Evolutionary conservation across 192 early-diverging fungal genomes (phyloP).

Genomic region (Diversispora epigaea): DNA sequence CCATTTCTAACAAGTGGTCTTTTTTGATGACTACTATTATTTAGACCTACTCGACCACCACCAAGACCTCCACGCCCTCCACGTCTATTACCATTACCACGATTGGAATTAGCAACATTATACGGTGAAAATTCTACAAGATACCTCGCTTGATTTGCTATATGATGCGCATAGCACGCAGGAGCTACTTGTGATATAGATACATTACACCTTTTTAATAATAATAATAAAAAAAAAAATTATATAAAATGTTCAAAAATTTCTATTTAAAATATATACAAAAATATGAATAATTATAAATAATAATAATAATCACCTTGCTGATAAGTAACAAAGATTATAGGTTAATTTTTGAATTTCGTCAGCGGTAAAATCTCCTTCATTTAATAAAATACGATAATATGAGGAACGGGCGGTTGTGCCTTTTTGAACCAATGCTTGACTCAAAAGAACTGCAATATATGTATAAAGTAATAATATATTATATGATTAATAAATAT

Average conservation of each 20-base stretch:
- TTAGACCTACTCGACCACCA: background rate
- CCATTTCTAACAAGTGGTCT: background rate
- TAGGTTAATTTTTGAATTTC: background rate
- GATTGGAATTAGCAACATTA: background rate
- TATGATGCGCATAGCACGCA: background rate
- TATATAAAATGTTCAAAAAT: background rate
- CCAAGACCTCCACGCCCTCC: background rate
- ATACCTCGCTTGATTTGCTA: background rate
- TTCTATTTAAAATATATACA: no score
- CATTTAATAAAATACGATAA: background rate
- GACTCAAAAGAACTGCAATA: no score
- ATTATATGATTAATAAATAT: no score
- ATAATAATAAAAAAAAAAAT: background rate
- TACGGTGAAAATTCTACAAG: background rate
- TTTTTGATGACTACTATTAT: background rate
- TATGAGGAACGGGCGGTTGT: conserved; percentile 45
- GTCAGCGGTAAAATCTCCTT: background rate
- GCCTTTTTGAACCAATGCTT: conserved; percentile 45
- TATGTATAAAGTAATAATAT: no score
- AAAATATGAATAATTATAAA: background rate
- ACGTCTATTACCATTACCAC: background rate
- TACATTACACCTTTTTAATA: background rate
- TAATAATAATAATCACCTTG: background rate
- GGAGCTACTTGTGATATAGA: background rate
- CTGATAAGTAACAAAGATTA: background rate